These are phyloP conservation scores for Cladosporium sp. DNA, from an alignment of 2,329 filamentous ascomycete species.

Conservation along the genomic window DNA sequence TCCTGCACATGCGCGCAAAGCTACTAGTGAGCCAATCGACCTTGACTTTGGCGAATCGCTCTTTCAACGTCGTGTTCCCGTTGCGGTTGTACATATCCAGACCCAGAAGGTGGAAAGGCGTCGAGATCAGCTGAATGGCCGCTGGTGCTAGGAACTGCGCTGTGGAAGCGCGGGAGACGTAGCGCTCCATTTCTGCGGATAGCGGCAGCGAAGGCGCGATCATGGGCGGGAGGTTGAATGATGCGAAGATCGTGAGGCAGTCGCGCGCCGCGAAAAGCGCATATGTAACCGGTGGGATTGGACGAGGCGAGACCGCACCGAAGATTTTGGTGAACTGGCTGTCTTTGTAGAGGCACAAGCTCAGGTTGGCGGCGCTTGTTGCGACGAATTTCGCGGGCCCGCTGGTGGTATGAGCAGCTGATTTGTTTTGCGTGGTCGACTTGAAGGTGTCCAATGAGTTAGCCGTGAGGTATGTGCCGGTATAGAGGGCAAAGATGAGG, in stretches of 20 bases:
- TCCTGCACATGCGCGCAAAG: conserved; percentile 75
- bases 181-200: conserved; percentile 46
- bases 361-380: conserved; percentile 79
- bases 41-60: conserved; percentile 68
- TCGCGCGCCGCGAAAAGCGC: conserved; percentile 79
- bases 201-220: conserved; percentile 67
- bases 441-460: conserved; percentile 80
- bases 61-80: conserved; percentile 49
- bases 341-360: conserved; percentile 87
- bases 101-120: conserved; percentile 81
- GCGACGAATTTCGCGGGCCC: conserved; percentile 79
- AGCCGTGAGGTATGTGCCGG: conserved; percentile 84
- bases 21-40: conserved; percentile 75
- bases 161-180: conserved; percentile 50
- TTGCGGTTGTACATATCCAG: conserved; percentile 81
- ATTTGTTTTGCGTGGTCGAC: conserved; percentile 60
- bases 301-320: conserved; percentile 56
- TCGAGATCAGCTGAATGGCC: conserved; percentile 74
- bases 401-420: conserved; percentile 65
- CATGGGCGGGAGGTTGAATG: conserved; percentile 83
- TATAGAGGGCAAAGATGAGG: conserved; percentile 72
- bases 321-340: conserved; percentile 77
- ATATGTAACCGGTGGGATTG: conserved; percentile 71
- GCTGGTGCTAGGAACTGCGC: conserved; percentile 83
- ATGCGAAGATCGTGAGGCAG: conserved; percentile 85